phyloP scores from a whole-genome alignment of 2,329 filamentous ascomycete species.

The Talaromyces sp. region DNA sequence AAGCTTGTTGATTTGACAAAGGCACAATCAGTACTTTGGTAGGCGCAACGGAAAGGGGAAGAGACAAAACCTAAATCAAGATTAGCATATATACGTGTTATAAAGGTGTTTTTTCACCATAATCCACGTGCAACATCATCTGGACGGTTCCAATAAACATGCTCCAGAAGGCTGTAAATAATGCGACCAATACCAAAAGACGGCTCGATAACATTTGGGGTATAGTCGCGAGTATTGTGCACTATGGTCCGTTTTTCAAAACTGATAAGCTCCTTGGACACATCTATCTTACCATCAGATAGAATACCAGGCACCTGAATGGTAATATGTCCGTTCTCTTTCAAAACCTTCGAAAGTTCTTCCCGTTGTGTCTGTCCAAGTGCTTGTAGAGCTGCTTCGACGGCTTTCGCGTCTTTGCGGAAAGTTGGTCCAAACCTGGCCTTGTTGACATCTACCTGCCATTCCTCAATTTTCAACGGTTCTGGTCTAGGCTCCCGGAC shows the following conservation, averaged over 20 bases:
- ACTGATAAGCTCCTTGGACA: constrained; percentile 71
- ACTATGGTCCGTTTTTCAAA: constrained; percentile 79
- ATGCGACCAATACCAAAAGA: constrained; percentile 97
- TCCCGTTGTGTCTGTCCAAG: constrained; percentile 76
- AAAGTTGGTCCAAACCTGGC: constrained; percentile 94
- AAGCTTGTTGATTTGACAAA: constrained; percentile 72
- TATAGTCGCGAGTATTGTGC: constrained; percentile 84
- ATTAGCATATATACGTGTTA: constrained; percentile 6
- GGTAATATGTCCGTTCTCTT: constrained; percentile 66
- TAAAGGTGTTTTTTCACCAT: constrained; percentile 40
- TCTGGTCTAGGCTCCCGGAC: constrained; percentile 74
- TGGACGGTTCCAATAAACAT: constrained; percentile 87
- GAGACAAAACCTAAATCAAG: constrained; percentile 55
- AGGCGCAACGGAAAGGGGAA: constrained; percentile 74
- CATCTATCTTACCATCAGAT: constrained; percentile 66
- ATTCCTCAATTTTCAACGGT: constrained; percentile 78
- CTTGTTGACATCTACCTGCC: constrained; percentile 80
- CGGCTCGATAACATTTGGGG: constrained; percentile 92
- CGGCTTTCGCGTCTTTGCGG: constrained; percentile 85
- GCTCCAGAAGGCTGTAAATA: constrained; percentile 86
- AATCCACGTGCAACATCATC: constrained; percentile 80
- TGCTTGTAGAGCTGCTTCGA: constrained; percentile 73
- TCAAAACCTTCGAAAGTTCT: constrained; percentile 68
- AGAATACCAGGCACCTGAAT: constrained; percentile 66
- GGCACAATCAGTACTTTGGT: constrained; percentile 92